Conservation (phyloP, 1,284 basidiomycete species). For the Neolentinus lepideus region DNA sequence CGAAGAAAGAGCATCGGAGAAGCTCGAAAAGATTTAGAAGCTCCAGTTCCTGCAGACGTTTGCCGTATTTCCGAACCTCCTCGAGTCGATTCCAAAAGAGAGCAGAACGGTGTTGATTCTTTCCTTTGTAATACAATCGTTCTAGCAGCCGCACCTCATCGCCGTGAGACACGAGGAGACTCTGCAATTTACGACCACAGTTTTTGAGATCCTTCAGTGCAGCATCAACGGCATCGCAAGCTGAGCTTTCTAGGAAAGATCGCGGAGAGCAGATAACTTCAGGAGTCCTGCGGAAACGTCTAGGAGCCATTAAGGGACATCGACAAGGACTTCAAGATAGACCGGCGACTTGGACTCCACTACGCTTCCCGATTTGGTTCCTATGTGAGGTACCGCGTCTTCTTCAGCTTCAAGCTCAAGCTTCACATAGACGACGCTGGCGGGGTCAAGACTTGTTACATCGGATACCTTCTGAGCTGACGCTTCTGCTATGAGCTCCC, state of each 20-base stretch:
- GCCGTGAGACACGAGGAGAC: constrained; percentile 31
- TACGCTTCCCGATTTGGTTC: too few relatives aligned
- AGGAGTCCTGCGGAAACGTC: neutral
- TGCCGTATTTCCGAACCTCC: constrained; percentile 53
- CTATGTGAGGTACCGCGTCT: too few relatives aligned
- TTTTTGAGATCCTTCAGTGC: constrained; percentile 55
- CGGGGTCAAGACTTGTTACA: too few relatives aligned
- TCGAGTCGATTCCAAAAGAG: constrained; percentile 63
- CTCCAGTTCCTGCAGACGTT: constrained; percentile 36
- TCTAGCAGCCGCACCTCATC: constrained; percentile 58
- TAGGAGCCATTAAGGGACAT: neutral
- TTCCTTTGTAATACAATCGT: constrained; percentile 70
- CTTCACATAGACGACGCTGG: too few relatives aligned
- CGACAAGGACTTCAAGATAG: too few relatives aligned
- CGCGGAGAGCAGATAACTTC: constrained; percentile 23
- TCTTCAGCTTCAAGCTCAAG: too few relatives aligned
- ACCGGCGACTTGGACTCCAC: too few relatives aligned
- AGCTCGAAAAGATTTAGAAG: constrained; percentile 36
- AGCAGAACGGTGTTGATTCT: constrained; percentile 69
- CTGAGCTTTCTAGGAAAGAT: constrained; percentile 24
- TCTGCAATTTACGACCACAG: constrained; percentile 42
- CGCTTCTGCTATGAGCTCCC: neutral
- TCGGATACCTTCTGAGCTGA: neutral
- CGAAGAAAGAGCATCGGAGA: constrained; percentile 54
- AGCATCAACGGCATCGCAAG: constrained; percentile 39